Conservation (phyloP, 2,329 filamentous ascomycete species). For the Cordyceps javanica region DNA sequence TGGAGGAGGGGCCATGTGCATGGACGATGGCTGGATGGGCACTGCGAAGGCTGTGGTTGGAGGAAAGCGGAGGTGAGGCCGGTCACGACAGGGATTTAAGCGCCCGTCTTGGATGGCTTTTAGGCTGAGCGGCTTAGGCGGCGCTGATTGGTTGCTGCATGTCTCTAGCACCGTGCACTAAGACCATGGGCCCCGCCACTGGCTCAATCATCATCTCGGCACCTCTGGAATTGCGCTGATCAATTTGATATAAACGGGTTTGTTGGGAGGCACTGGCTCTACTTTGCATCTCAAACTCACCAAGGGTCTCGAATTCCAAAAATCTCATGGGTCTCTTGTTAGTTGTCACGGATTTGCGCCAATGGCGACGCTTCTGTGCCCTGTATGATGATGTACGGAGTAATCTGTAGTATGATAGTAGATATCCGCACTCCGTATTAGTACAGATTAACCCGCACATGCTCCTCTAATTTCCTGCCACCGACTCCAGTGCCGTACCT, state of each 20-base stretch:
- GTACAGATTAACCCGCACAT: too few species aligned
- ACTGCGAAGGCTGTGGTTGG: not conserved
- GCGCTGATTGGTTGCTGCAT: slow-evolving; percentile 7
- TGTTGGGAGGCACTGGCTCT: too few species aligned
- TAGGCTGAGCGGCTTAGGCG: not conserved
- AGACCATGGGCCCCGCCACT: not conserved
- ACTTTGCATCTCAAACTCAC: too few species aligned
- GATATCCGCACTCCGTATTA: too few species aligned
- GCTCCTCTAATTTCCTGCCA: too few species aligned
- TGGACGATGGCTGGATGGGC: not conserved
- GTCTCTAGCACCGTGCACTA: slow-evolving; percentile 6
- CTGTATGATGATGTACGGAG: too few species aligned
- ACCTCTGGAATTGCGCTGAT: not conserved
- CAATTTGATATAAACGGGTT: not conserved
- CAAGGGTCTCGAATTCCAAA: not conserved
- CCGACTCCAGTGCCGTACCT: too few species aligned
- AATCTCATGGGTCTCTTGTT: too few species aligned
- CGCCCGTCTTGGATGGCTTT: slow-evolving; percentile 8
- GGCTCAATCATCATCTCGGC: not conserved
- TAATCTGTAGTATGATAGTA: too few species aligned
- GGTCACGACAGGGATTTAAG: slow-evolving; percentile 10
- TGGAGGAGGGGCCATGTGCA: slow-evolving; percentile 6
- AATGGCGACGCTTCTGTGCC: too few species aligned
- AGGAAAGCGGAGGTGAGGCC: not conserved
- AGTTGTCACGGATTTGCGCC: not conserved